phyloP scores from a whole-genome alignment of 768 basidiomycete species.

The Galerina sulciceps region DNA sequence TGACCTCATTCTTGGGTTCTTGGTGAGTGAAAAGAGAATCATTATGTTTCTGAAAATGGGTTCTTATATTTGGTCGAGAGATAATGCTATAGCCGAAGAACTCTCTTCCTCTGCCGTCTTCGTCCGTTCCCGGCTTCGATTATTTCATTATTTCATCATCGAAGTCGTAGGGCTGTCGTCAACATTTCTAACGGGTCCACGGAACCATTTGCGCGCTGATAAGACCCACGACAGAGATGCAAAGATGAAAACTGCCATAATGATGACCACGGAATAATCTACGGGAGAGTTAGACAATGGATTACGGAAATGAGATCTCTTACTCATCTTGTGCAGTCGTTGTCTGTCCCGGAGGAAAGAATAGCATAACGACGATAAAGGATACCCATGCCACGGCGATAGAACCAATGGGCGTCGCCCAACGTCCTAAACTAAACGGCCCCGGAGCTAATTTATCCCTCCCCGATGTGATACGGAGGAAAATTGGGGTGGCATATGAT shows the following conservation, averaged over 20 bases:
- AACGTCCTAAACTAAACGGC: conserved; percentile 62
- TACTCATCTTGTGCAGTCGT: conserved; percentile 60
- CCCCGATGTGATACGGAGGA: conserved; percentile 73
- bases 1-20: not conserved
- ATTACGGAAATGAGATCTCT: conserved; percentile 17
- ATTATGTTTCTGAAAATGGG: too few species aligned
- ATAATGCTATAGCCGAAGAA: too few species aligned
- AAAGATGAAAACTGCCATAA: conserved; percentile 67
- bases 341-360: conserved; percentile 54
- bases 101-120: not conserved
- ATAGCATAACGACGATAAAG: conserved; percentile 61
- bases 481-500: conserved; percentile 69
- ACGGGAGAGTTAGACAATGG: conserved; percentile 3
- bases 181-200: conserved; percentile 62
- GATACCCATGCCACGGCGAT: conserved; percentile 69
- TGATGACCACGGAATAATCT: conserved; percentile 75
- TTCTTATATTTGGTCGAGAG: too few species aligned
- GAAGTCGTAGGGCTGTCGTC: conserved; percentile 25
- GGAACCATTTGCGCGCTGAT: conserved; percentile 75
- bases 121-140: not conserved
- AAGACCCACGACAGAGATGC: conserved; percentile 66
- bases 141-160: conserved; percentile 9
- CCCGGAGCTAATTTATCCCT: conserved; percentile 61
- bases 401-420: conserved; percentile 61
- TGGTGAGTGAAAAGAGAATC: not conserved